Percentiles rank a stretch among this genome's conserved stretches.
Conservation (phyloP, 1,284 basidiomycete species). For the Sanghuangporus baumii region DNA sequence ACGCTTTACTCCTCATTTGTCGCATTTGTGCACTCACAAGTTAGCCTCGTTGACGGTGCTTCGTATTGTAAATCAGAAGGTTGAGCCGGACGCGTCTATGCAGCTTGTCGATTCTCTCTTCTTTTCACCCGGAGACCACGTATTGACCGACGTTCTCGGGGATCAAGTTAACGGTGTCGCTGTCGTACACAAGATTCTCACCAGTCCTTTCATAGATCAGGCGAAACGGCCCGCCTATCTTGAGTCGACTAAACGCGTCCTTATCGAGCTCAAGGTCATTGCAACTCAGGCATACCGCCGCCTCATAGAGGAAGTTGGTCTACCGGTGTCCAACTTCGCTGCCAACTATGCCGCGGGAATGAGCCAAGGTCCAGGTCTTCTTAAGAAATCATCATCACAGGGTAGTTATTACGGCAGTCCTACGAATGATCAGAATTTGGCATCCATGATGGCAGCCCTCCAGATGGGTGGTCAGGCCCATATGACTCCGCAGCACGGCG, state of each 20-base stretch:
- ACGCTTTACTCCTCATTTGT: conserved; percentile 92
- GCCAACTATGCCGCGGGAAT: conserved; percentile 65
- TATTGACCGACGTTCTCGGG: conserved; percentile 88
- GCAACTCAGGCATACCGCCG: conserved; percentile 56
- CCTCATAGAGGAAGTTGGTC: conserved; percentile 89
- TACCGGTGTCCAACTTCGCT: conserved; percentile 83
- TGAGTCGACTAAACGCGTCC: conserved; percentile 83
- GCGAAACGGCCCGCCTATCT: conserved; percentile 64
- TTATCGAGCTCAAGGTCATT: conserved; percentile 38
- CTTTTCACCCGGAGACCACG: conserved; percentile 78
- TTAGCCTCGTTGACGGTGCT: conserved; percentile 92
- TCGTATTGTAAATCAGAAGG: conserved; percentile 89
- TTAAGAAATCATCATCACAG: conserved; percentile 43
- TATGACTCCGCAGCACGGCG: conserved; percentile 54
- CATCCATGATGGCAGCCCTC: conserved; percentile 83
- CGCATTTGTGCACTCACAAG: conserved; percentile 97
- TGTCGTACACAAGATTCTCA: conserved; percentile 90
- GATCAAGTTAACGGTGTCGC: conserved; percentile 95
- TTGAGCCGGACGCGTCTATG: conserved; percentile 77
- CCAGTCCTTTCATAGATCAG: conserved; percentile 76
- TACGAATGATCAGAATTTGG: conserved; percentile 72
- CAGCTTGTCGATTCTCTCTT: conserved; percentile 84
- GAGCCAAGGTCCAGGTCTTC: conserved; percentile 58
- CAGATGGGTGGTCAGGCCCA: conserved; percentile 79
- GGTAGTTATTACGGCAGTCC: conserved; percentile 52